Base-by-base conservation (phyloP, 1,284 basidiomycete species). In the Cryptococcus hybrid region DNA sequence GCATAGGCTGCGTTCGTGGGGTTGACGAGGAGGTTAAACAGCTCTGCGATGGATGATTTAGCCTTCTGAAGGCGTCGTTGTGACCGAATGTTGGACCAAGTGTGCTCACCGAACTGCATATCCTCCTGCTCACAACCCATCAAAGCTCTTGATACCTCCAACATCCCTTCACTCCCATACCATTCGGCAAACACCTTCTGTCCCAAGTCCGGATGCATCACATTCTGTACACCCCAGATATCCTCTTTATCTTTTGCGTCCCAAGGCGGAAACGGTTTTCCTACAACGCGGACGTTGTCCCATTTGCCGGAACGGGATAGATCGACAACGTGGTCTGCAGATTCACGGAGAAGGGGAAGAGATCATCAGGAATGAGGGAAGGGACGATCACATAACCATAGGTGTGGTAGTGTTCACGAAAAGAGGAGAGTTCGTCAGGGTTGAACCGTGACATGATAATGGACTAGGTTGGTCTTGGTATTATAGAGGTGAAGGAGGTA, bases 241-340 rank as follows among this genome's bases (percentile, higher is more conserved):
- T 90, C 61, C 30, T 30, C 30, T 30, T 30, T 30, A 51, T 82
- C 75, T 39, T 80, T 80, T 37, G 82, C 77, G 51, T 82, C 84
- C 68, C 82, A 91, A 0, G 89, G 89, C 1, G 90, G 89, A 64
- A 91, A 92, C 69, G 89, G 88, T 61, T 86, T 87, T 11, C 90
- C 89, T 11, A 92, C 88, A 0, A 86, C 85, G 47, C 89, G 83
- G 1, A 86, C 80, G 63, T 88, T 81, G 0, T 82, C 78, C 90
- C 89, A 92, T 7, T 75, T 62, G 3, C 87, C 87, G 0, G 77
- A 58, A 12, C 89, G 84, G 0, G 88, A 88, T 42, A 81, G 81
- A 35, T 77, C 68, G 18, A 86, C 81, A 2, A 81, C 82, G 15
- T 80, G 76, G 18, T 82, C 81, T 55, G 83, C 84, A 3, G 88